These are phyloP conservation scores for Eucalyptus erythrocorys DNA, from an alignment of 345 rosid genomes.

Conservation along the genomic window DNA sequence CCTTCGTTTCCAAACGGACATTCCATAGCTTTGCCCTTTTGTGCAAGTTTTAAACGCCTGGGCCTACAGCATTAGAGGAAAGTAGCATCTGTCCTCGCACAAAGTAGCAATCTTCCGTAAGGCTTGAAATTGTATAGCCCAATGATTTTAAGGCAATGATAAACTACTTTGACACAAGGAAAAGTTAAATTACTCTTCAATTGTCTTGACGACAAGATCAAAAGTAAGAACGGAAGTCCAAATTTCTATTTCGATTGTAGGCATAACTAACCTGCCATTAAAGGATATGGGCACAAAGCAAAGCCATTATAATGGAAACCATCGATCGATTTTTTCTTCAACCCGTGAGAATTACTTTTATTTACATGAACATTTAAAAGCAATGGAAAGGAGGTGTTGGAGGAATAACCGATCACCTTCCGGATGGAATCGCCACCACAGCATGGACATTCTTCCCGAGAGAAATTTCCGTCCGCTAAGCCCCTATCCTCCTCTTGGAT, in stretches of 20 bases:
- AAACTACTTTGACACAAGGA: background rate
- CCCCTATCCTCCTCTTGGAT: background rate
- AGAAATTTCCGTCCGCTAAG: background rate
- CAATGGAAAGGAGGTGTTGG: too few species aligned
- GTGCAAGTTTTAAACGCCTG: background rate
- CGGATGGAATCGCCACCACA: background rate
- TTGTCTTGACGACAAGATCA: background rate
- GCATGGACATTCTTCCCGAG: background rate
- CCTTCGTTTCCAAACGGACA: background rate
- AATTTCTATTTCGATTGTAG: background rate
- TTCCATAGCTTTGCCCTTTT: background rate
- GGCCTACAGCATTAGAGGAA: background rate
- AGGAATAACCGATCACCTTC: too few species aligned
- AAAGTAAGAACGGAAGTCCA: background rate
- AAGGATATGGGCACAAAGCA: background rate
- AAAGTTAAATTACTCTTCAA: too few species aligned
- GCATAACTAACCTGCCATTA: background rate
- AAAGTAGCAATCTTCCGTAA: background rate
- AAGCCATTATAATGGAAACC: background rate
- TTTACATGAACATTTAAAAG: too few species aligned
- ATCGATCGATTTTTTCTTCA: too few species aligned
- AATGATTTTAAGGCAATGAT: background rate
- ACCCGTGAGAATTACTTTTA: too few species aligned
- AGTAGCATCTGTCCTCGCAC: rapidly evolving
- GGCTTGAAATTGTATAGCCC: background rate